These are phyloP conservation scores for Podospora tetraspora DNA, from an alignment of 495 filamentous ascomycete genomes.

Conservation along the genomic window DNA sequence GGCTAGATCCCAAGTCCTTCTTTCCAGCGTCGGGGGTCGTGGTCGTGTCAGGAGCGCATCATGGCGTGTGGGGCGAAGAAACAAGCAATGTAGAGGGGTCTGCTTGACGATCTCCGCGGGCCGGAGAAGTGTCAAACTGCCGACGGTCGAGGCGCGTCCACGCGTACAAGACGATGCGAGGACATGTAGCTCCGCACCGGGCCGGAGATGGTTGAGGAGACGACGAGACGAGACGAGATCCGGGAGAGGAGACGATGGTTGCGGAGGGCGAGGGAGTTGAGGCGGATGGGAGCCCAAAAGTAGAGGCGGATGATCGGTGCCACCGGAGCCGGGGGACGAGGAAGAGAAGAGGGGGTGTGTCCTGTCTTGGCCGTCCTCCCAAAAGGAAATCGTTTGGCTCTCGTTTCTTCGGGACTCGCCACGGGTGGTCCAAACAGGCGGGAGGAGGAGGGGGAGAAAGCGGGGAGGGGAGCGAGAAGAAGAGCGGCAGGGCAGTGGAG, in stretches of 20 bases:
- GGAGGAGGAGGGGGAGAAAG: slow-evolving; percentile 10
- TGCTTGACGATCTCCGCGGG: background rate
- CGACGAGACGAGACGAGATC: background rate
- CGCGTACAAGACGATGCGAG: background rate
- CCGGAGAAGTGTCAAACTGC: background rate
- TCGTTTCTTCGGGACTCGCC: slow-evolving; percentile 14
- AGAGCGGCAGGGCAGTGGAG: slow-evolving; percentile 11
- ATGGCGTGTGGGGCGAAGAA: background rate
- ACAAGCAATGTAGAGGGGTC: background rate
- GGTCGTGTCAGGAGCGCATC: slow-evolving; percentile 18
- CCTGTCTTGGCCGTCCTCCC: slow-evolving; percentile 10
- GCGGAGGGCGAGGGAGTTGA: background rate
- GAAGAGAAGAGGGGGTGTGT: background rate
- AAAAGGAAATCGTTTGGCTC: slow-evolving; percentile 5
- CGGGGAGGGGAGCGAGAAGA: slow-evolving; percentile 4
- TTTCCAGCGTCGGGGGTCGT: slow-evolving; percentile 1
- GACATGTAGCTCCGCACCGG: background rate
- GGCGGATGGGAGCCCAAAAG: background rate
- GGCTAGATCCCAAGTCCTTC: slow-evolving; percentile 2
- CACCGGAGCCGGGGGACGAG: background rate
- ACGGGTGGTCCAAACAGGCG: slow-evolving; percentile 21
- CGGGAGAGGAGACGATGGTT: background rate
- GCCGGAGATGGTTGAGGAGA: background rate
- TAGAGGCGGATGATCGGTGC: background rate
- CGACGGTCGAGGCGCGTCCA: background rate